A percentile compares a stretch with the other conserved stretches of the same genome.
phyloP scores from a whole-genome alignment of 768 basidiomycete species.

The Russula earlei region DNA sequence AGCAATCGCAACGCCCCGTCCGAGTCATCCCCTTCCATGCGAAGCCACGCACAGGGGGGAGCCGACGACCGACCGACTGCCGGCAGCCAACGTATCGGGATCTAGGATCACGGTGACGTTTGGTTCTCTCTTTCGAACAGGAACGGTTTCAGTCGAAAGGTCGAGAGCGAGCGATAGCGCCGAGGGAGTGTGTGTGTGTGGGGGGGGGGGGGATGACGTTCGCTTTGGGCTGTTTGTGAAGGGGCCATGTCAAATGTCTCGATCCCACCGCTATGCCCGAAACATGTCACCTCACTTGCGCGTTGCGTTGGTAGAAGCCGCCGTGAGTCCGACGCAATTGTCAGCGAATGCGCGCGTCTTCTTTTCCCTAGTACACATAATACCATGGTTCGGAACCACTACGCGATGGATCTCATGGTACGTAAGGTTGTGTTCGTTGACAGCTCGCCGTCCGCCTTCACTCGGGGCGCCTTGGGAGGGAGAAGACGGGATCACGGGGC shows the following conservation, averaged over 20 bases:
- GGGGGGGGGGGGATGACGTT: too few species aligned
- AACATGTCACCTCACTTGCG: not conserved
- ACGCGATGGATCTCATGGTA: not conserved
- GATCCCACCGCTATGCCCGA: conserved; percentile 6
- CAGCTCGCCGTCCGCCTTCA: too few species aligned
- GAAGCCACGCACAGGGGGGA: not conserved
- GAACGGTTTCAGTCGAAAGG: not conserved
- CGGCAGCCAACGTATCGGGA: not conserved
- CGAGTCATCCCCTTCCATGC: not conserved
- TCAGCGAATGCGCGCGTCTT: not conserved
- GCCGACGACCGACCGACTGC: too few species aligned
- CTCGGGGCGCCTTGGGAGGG: too few species aligned
- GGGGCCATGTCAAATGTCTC: not conserved
- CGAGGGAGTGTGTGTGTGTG: not conserved
- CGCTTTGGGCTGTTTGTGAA: not conserved
- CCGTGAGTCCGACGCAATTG: not conserved
- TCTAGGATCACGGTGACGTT: conserved; percentile 7
- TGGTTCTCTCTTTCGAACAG: not conserved
- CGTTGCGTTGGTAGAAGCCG: not conserved
- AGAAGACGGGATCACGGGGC: too few species aligned
- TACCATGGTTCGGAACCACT: not conserved
- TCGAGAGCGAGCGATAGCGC: not conserved
- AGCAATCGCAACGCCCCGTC: not conserved
- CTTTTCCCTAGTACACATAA: not conserved
- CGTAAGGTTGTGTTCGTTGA: too few species aligned